Percentiles rank a stretch among this genome's conserved stretches.
phyloP scores from a whole-genome alignment of 768 basidiomycete species.

The Tremella mesenterica region DNA sequence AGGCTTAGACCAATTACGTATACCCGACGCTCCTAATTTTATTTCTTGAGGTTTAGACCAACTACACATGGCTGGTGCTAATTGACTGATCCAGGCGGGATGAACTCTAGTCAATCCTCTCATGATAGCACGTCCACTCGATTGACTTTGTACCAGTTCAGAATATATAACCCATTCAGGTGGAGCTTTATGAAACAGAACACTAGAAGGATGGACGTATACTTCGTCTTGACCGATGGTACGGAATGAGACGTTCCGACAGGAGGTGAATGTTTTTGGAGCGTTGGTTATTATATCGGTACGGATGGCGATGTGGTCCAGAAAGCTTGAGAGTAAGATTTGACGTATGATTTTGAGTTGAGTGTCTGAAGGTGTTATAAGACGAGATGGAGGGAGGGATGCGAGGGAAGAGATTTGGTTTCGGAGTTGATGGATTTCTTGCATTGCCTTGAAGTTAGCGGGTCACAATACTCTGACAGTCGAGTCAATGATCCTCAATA shows the following conservation, averaged over 20 bases:
- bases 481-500: no score
- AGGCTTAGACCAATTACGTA: constrained; percentile 87
- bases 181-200: constrained; percentile 58
- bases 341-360: constrained; percentile 91
- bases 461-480: constrained; percentile 1
- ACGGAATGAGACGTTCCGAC: constrained; percentile 71
- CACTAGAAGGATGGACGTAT: constrained; percentile 84
- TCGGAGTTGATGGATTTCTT: constrained; percentile 93
- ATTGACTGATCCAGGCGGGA: constrained; percentile 70
- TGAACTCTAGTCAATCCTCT: constrained; percentile 76
- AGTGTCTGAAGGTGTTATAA: constrained; percentile 65
- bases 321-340: constrained; percentile 76
- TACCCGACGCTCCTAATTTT: constrained; percentile 58
- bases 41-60: constrained; percentile 72
- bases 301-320: constrained; percentile 88
- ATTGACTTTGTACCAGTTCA: constrained; percentile 66
- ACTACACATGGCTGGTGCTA: constrained; percentile 74
- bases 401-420: constrained; percentile 82
- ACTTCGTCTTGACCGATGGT: constrained; percentile 59
- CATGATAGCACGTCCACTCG: constrained; percentile 61
- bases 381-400: constrained; percentile 64
- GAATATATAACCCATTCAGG: constrained; percentile 80
- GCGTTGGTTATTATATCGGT: constrained; percentile 64
- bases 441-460: constrained; percentile 66
- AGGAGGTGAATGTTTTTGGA: constrained; percentile 59